These are phyloP conservation scores for Populus hybrid DNA, from an alignment of 441 rosid genomes.

Conservation along the genomic window DNA sequence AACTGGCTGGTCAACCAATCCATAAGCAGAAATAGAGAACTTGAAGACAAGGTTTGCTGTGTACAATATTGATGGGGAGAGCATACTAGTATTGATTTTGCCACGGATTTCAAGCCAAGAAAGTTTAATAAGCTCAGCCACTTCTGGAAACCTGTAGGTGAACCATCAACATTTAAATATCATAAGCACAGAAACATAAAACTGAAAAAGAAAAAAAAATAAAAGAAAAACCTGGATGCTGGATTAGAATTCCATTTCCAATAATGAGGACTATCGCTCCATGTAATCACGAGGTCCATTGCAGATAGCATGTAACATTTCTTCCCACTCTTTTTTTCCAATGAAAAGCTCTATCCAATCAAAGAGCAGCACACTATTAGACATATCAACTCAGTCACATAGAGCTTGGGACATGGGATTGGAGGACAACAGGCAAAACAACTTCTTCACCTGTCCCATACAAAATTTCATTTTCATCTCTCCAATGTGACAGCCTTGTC, in stretches of 20 bases:
- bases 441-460: no score
- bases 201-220: background rate
- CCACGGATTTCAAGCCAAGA: constrained; percentile 63
- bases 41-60: constrained; percentile 47
- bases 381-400: no score
- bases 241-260: constrained; percentile 42
- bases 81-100: constrained; percentile 29
- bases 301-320: constrained; percentile 49
- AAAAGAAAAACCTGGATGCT: no score
- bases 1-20: constrained; percentile 37
- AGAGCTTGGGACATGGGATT: no score
- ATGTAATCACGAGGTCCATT: constrained; percentile 41
- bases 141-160: constrained; percentile 47
- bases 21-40: constrained; percentile 9
- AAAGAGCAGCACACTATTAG: background rate
- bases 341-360: constrained; percentile 41
- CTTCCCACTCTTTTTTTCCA: constrained; percentile 49
- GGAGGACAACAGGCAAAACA: no score
- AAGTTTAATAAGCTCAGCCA: constrained; percentile 45
- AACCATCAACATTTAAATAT: no score
- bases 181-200: background rate
- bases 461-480: no score
- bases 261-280: constrained; percentile 42
- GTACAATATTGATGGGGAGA: constrained; percentile 42
- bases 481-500: no score